These are phyloP conservation scores for Eucalyptus marginata DNA, from an alignment of 345 rosid genomes.

Conservation along the genomic window DNA sequence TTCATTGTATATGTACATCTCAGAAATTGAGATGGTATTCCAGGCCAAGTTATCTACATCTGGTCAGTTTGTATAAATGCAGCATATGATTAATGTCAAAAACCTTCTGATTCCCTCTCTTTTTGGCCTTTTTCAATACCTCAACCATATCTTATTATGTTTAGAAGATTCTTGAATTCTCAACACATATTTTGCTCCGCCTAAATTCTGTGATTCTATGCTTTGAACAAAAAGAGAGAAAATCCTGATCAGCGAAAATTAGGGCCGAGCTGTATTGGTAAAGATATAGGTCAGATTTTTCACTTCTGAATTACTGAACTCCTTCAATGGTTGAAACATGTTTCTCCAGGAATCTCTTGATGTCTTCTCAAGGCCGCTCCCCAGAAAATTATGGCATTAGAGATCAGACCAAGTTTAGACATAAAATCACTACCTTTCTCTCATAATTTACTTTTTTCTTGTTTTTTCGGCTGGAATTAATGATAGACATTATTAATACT, in stretches of 20 bases:
- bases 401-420: neutral
- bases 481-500: neutral
- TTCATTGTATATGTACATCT: neutral
- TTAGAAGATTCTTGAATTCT: neutral
- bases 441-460: neutral
- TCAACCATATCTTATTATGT: neutral
- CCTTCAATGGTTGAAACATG: neutral
- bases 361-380: neutral
- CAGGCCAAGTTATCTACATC: neutral
- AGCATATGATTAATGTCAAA: neutral
- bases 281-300: neutral
- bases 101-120: neutral
- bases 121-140: neutral
- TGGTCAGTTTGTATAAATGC: neutral
- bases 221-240: neutral
- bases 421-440: neutral
- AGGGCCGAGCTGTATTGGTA: neutral
- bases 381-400: neutral
- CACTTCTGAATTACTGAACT: neutral
- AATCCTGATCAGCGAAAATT: neutral
- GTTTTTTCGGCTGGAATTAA: neutral
- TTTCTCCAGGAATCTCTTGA: neutral
- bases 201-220: neutral
- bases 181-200: neutral
- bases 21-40: neutral